phyloP scores from a whole-genome alignment of 129 eudicot species.

The Lactuca sativa region DNA sequence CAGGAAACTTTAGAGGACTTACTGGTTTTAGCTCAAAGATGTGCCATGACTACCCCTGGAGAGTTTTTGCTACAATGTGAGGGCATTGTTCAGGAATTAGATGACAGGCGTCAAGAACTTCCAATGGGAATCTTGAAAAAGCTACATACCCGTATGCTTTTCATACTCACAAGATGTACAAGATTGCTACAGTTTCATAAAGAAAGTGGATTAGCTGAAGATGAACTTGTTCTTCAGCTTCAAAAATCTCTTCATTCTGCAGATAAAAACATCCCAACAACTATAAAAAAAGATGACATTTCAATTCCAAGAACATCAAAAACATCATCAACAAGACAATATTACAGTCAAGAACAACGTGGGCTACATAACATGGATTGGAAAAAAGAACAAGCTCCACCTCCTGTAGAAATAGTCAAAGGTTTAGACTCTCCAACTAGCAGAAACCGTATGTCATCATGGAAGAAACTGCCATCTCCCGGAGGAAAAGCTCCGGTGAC shows the following conservation, averaged over 20 bases:
- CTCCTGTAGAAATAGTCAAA: constrained; percentile 41
- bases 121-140: constrained; percentile 87
- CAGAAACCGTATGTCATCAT: constrained; percentile 84
- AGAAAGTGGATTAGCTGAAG: constrained; percentile 94
- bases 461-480: constrained; percentile 84
- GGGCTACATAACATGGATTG: constrained; percentile 36
- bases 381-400: constrained; percentile 51
- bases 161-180: constrained; percentile 96
- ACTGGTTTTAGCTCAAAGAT: constrained; percentile 80
- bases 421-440: constrained; percentile 51
- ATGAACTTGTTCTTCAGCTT: constrained; percentile 67
- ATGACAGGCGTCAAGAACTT: constrained; percentile 93
- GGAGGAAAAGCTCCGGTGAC: constrained; percentile 52
- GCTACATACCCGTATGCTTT: constrained; percentile 98
- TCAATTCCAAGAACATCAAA: constrained; percentile 44
- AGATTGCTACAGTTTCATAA: constrained; percentile 93
- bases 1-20: constrained; percentile 96
- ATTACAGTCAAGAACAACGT: constrained; percentile 89
- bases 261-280: constrained; percentile 45
- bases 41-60: constrained; percentile 91
- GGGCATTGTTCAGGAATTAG: constrained; percentile 95
- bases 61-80: constrained; percentile 99
- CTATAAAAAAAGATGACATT: constrained; percentile 35
- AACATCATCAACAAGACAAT: constrained; percentile 53
- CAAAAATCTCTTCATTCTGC: constrained; percentile 79